Evolutionary conservation across 2,329 filamentous ascomycete species (phyloP), one percentile per base, ranked within the genome.

Genomic region (Fusarium paranaense): DNA sequence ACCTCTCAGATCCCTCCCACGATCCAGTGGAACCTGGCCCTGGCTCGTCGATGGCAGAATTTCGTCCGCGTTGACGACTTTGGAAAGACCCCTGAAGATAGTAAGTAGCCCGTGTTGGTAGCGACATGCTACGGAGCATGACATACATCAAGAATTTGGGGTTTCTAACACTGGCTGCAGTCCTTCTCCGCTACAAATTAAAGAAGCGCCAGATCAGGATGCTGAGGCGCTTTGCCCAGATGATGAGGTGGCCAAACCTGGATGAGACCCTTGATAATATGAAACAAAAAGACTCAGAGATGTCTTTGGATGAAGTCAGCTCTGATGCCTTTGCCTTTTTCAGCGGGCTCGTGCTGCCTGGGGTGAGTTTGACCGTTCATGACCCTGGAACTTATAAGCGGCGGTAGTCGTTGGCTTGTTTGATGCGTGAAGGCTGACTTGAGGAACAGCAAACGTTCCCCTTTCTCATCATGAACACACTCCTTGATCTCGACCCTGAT

Each of bases 321-420:
- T 93, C 92, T 22, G 92, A 94, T 78, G 89, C 92, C 18, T 92
- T 94, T 89, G 93, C 93, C 8, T 95, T 93, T 84, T 94, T 95
- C 78, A 93, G 91, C 40, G 93, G 92, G 5, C 87, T 95, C 16
- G 88, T 95, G 38, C 83, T 95, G 5, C 93, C 93, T 10, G 93
- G 93, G 13, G 87, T 89, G 81, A 87, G 90, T 80, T 40, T 25
- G 7, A 25, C 37, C 13, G 20, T 33, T 8, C 27, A 22, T 32
- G n/a, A 13, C 40, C 33, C 30, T 38, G 32, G 16, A 20, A 58
- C 56, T 38, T n/a, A 20, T 33, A n/a, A 33, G 20, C 52, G 8
- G 35, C 20, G 32, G 18, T 33, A 33, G n/a, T 56, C 9, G 47
- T 25, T 20, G 18, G 18, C 14, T n/a, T 27, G 30, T 30, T 32